A percentile compares a stretch with the other conserved stretches of the same genome.
phyloP scores from a whole-genome alignment of 805 yeast species.

The Metschnikowia bowlesiae region DNA sequence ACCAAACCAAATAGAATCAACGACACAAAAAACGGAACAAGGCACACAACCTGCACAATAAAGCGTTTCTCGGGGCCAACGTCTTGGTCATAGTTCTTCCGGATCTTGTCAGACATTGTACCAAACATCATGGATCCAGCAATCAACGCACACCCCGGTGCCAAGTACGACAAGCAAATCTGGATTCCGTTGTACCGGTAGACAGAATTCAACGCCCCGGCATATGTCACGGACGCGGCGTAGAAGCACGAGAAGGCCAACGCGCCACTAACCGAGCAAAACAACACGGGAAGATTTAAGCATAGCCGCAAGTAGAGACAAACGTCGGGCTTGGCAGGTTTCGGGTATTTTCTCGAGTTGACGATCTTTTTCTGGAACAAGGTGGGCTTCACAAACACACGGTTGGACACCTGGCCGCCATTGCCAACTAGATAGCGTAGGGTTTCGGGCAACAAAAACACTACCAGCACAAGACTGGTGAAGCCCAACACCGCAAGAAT shows the following conservation, averaged over 20 bases:
- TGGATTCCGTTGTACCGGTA: slow-evolving; percentile 35
- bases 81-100: slow-evolving; percentile 21
- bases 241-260: slow-evolving; percentile 52
- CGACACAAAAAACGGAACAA: slow-evolving; percentile 40
- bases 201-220: slow-evolving; percentile 33
- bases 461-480: slow-evolving; percentile 20
- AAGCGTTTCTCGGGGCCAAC: slow-evolving; percentile 47
- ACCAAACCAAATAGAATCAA: slow-evolving; percentile 53
- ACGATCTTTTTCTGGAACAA: slow-evolving; percentile 22
- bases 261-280: slow-evolving; percentile 46
- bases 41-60: slow-evolving; percentile 41
- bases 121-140: slow-evolving; percentile 50
- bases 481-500: slow-evolving; percentile 27
- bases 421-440: slow-evolving; percentile 36
- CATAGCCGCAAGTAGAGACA: slow-evolving; percentile 33
- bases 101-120: slow-evolving; percentile 39
- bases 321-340: slow-evolving; percentile 41
- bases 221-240: slow-evolving; percentile 48
- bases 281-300: slow-evolving; percentile 39
- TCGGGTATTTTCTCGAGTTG: slow-evolving; percentile 29
- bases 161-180: slow-evolving; percentile 45
- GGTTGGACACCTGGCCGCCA: slow-evolving; percentile 20
- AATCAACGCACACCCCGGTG: slow-evolving; percentile 50
- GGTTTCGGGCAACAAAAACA: slow-evolving; percentile 38
- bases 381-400: slow-evolving; percentile 25